Conservation (phyloP, 1,284 basidiomycete species). For the Ceratobasidium sp. region DNA sequence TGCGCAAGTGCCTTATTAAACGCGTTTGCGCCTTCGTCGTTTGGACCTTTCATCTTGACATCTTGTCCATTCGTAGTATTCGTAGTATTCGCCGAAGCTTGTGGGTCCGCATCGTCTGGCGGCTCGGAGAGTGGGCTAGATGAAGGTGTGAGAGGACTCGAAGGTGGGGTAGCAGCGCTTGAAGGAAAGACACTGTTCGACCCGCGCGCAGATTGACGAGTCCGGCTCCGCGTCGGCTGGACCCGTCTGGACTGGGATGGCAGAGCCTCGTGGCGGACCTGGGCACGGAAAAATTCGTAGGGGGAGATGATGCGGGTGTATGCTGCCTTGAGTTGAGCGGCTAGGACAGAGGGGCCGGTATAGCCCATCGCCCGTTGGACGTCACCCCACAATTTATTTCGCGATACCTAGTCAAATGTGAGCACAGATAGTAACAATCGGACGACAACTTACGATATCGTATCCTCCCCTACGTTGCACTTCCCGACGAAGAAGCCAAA, state of each 20-base stretch:
- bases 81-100: conserved; percentile 57
- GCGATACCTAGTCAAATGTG: conserved; percentile 70
- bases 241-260: conserved; percentile 42
- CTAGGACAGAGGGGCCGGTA: conserved; percentile 82
- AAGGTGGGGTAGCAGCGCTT: conserved; percentile 66
- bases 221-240: conserved; percentile 6
- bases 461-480: conserved; percentile 90
- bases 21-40: conserved; percentile 42
- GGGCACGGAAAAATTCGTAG: conserved; percentile 90
- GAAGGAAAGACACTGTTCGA: conserved; percentile 13
- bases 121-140: conserved; percentile 84
- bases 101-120: conserved; percentile 76
- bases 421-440: not conserved
- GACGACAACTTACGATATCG: conserved; percentile 71
- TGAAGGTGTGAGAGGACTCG: conserved; percentile 64
- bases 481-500: conserved; percentile 93
- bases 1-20: conserved; percentile 32
- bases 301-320: conserved; percentile 93
- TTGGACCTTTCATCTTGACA: conserved; percentile 38
- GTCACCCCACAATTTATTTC: conserved; percentile 87
- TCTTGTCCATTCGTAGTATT: conserved; percentile 1
- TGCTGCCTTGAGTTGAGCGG: conserved; percentile 89
- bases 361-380: conserved; percentile 86
- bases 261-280: conserved; percentile 74
- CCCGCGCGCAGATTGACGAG: conserved; percentile 1